Percentiles rank a stretch among this genome's conserved stretches.
Conservation (phyloP, 2,329 filamentous ascomycete genomes). For the Botrytis deweyae region DNA sequence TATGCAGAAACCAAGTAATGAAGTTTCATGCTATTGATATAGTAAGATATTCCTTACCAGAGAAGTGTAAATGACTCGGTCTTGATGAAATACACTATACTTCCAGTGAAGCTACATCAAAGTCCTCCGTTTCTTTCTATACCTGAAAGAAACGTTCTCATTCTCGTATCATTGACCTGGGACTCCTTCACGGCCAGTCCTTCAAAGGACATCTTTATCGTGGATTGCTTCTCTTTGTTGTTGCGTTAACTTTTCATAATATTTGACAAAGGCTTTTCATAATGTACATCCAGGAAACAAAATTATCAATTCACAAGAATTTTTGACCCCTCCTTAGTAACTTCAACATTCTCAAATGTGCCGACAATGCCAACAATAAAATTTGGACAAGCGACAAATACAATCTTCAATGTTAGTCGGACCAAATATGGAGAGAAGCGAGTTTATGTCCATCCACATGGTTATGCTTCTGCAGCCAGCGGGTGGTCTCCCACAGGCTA, state of each 20-base stretch:
- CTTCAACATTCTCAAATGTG: not conserved
- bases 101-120: not conserved
- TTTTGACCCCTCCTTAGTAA: not conserved
- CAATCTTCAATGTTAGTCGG: constrained; percentile 4
- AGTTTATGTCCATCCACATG: not conserved
- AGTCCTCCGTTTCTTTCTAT: not conserved
- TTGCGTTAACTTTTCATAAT: not conserved
- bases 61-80: not conserved
- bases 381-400: not conserved
- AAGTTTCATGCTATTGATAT: not conserved
- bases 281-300: not conserved
- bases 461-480: not conserved
- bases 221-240: constrained; percentile 1
- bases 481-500: constrained; percentile 10
- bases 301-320: not conserved
- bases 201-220: not conserved
- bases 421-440: not conserved
- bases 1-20: not conserved
- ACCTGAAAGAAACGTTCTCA: not conserved
- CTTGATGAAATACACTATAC: not conserved
- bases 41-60: too few species aligned
- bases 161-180: not conserved
- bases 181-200: not conserved
- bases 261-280: not conserved
- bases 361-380: not conserved